These are phyloP conservation scores for Alternaria incomplexa DNA, from an alignment of 2,329 filamentous ascomycete species.

Conservation along the genomic window DNA sequence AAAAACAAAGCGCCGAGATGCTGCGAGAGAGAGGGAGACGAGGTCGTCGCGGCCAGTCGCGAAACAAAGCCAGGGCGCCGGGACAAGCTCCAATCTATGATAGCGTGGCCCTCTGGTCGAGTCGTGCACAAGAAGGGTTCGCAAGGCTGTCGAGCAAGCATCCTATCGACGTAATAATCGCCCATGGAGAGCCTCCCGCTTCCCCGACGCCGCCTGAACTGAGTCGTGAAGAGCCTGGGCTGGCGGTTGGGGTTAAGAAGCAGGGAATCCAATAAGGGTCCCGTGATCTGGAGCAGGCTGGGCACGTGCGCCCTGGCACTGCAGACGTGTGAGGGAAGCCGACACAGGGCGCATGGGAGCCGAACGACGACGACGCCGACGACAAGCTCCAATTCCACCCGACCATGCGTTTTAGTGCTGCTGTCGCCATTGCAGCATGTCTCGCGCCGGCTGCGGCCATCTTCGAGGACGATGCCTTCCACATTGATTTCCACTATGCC, in stretches of 20 bases:
- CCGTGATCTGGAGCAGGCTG: background rate
- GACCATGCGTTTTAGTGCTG: conserved; percentile 48
- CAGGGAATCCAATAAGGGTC: background rate
- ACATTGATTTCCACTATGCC: conserved; percentile 91
- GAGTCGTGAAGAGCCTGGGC: background rate
- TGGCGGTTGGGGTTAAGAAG: background rate
- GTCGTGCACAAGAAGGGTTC: conserved; percentile 5
- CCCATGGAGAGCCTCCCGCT: background rate
- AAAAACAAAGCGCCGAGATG: conserved; percentile 5
- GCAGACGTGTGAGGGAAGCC: background rate
- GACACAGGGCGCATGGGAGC: background rate
- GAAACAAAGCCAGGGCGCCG: conserved; percentile 23
- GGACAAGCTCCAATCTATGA: conserved; percentile 29
- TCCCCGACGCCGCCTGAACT: conserved; percentile 1
- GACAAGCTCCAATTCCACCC: conserved; percentile 17
- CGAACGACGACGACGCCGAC: conserved; percentile 2
- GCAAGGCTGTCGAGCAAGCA: conserved; percentile 4
- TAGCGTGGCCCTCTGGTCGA: conserved; percentile 28
- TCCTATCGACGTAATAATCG: background rate
- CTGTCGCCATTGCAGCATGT: conserved; percentile 44
- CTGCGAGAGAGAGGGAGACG: conserved; percentile 4
- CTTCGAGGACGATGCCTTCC: conserved; percentile 87
- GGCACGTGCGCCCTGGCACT: background rate
- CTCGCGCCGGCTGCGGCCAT: conserved; percentile 68
- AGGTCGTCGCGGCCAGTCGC: conserved; percentile 29